These are phyloP conservation scores for Laburnicola sp. DNA, from an alignment of 2,329 filamentous ascomycete species.

Conservation along the genomic window DNA sequence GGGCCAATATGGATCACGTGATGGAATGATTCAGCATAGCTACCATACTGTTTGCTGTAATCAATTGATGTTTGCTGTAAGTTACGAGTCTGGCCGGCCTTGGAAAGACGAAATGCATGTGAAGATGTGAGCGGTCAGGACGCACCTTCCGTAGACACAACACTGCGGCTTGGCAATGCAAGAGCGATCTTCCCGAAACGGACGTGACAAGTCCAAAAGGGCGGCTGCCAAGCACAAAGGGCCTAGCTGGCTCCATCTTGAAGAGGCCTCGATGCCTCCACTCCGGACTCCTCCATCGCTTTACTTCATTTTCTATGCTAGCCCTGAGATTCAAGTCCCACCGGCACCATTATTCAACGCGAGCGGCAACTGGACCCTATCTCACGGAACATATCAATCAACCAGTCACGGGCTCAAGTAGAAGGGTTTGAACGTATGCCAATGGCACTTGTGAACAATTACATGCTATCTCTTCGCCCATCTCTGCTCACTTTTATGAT, in stretches of 20 bases:
- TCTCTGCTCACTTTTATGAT: background rate
- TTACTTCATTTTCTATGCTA: background rate
- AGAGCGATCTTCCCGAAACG: conserved; percentile 2
- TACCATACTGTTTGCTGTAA: too few relatives aligned
- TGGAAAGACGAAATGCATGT: background rate
- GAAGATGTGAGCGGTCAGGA: background rate
- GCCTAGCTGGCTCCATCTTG: background rate
- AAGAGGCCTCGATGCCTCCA: background rate
- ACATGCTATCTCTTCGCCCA: background rate
- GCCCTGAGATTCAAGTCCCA: too few relatives aligned
- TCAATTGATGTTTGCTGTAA: too few relatives aligned
- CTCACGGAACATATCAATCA: background rate
- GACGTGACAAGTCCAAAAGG: background rate
- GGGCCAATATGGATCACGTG: too few relatives aligned
- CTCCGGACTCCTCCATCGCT: background rate
- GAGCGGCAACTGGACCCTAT: too few relatives aligned
- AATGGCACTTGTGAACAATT: background rate
- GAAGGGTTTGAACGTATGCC: background rate
- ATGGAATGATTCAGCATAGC: too few relatives aligned
- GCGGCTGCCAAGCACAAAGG: conserved; percentile 5
- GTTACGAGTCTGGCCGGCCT: too few relatives aligned
- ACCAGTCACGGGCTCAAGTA: background rate
- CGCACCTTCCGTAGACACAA: background rate
- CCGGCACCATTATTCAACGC: too few relatives aligned
- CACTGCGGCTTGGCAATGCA: background rate